Evolutionary conservation across 2,329 filamentous ascomycete species (phyloP).

Genomic region (Alternaria alternata): DNA sequence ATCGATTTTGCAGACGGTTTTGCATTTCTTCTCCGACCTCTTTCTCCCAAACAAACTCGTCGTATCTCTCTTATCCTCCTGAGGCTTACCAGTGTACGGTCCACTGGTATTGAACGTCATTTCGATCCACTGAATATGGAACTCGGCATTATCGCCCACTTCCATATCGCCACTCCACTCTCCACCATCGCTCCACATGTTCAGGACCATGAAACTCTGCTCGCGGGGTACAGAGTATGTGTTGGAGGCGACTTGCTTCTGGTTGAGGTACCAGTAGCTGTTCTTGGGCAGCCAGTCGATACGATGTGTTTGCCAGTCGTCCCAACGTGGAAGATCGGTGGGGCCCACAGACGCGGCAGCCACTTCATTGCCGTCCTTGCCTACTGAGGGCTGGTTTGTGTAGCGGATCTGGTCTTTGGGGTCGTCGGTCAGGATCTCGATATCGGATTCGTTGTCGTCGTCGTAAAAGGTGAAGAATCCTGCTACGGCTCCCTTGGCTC

Average conservation of each 20-base stretch:
- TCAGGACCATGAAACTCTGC: slow-evolving; percentile 63
- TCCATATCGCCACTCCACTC: slow-evolving; percentile 68
- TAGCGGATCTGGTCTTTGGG: slow-evolving; percentile 57
- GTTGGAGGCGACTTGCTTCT: slow-evolving; percentile 60
- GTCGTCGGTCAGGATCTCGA: slow-evolving; percentile 62
- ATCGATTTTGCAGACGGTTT: slow-evolving; percentile 51
- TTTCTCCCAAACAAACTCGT: slow-evolving; percentile 25
- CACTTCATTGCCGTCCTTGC: slow-evolving; percentile 55
- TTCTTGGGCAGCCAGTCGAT: slow-evolving; percentile 66
- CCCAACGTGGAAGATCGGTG: slow-evolving; percentile 60
- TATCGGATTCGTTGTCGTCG: slow-evolving; percentile 59
- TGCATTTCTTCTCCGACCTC: slow-evolving; percentile 39
- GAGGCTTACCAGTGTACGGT: slow-evolving; percentile 34
- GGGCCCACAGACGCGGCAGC: slow-evolving; percentile 59
- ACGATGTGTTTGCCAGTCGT: slow-evolving; percentile 66
- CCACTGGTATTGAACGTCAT: slow-evolving; percentile 61
- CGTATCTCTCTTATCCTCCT: slow-evolving; percentile 27
- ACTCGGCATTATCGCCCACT: slow-evolving; percentile 57
- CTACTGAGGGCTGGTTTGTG: slow-evolving; percentile 68
- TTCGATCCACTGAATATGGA: slow-evolving; percentile 71
- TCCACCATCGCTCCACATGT: slow-evolving; percentile 69
- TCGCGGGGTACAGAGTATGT: slow-evolving; percentile 65
- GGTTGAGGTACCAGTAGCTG: slow-evolving; percentile 66
- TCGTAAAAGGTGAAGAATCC: slow-evolving; percentile 66
- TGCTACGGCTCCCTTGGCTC: slow-evolving; percentile 58